A percentile compares a stretch with the other conserved stretches of the same genome.
phyloP scores from a whole-genome alignment of 73 alveolate species.

The Halteria grandinella region DNA sequence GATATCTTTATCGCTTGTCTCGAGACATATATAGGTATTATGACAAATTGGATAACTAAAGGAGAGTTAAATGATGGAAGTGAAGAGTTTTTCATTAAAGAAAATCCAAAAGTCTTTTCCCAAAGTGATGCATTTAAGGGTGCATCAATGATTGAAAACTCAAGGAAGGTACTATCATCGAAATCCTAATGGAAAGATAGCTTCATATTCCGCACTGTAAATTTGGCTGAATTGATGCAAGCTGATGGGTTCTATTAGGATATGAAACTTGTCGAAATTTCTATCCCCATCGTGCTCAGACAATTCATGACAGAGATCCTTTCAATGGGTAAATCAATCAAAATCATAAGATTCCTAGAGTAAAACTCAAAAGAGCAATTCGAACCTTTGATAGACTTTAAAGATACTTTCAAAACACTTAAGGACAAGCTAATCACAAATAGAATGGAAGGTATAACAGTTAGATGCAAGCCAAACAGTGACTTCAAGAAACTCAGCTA shows the following conservation, averaged over 20 bases:
- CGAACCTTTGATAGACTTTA: background rate
- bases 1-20: constrained; percentile 35
- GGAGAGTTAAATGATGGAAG: constrained; percentile 46
- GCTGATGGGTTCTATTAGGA: constrained; percentile 6
- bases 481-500: constrained; percentile 1
- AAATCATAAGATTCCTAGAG: constrained; percentile 22
- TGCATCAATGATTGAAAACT: too few relatives aligned
- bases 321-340: constrained; percentile 44
- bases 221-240: constrained; percentile 24
- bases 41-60: constrained; percentile 51
- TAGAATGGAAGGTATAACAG: background rate
- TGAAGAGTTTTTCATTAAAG: constrained; percentile 41
- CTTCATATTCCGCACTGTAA: constrained; percentile 38
- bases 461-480: constrained; percentile 4
- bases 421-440: background rate
- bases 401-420: background rate
- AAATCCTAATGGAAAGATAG: constrained; percentile 50
- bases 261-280: constrained; percentile 28
- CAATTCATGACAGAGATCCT: constrained; percentile 41
- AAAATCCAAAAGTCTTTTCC: constrained; percentile 13
- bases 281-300: constrained; percentile 38
- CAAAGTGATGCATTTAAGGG: too few relatives aligned
- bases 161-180: constrained; percentile 30
- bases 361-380: background rate
- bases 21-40: constrained; percentile 33